These are phyloP conservation scores for Zygosaccharomyces pseudobailii DNA, from an alignment of 1,139 yeast genomes.

Conservation along the genomic window DNA sequence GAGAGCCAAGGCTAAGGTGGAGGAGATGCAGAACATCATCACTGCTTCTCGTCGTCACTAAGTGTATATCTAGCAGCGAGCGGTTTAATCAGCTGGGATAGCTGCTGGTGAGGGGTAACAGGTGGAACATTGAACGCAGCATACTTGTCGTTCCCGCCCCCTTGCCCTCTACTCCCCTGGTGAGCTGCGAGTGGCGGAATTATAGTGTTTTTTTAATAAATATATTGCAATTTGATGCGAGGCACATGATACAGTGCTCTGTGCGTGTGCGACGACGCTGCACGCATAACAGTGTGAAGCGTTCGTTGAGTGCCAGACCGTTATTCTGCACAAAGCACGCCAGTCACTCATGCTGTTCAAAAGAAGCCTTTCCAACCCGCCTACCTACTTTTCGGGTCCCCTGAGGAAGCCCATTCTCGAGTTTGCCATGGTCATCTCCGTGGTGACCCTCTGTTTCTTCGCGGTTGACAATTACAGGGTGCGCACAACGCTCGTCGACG, in stretches of 20 bases:
- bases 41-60: conserved; percentile 92
- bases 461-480: too few species aligned
- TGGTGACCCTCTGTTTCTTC: too few species aligned
- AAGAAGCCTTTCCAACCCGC: too few species aligned
- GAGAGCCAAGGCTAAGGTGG: conserved; percentile 99
- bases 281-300: too few species aligned
- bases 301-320: too few species aligned
- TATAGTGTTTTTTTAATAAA: conserved; percentile 2
- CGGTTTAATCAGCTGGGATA: background rate
- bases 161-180: background rate
- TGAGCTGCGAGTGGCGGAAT: conserved; percentile 1
- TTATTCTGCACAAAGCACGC: too few species aligned
- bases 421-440: too few species aligned
- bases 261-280: background rate
- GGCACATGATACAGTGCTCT: background rate
- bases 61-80: conserved; percentile 19
- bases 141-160: background rate
- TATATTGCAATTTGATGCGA: conserved; percentile 1
- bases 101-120: background rate
- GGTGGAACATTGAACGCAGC: too few species aligned
- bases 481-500: too few species aligned
- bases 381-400: too few species aligned
- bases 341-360: too few species aligned
- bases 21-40: conserved; percentile 94
- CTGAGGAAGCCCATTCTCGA: too few species aligned